A percentile compares a stretch with the other conserved stretches of the same genome.
Evolutionary conservation across 768 basidiomycete genomes (phyloP).

Genomic region (Pleurotus pulmonarius): DNA sequence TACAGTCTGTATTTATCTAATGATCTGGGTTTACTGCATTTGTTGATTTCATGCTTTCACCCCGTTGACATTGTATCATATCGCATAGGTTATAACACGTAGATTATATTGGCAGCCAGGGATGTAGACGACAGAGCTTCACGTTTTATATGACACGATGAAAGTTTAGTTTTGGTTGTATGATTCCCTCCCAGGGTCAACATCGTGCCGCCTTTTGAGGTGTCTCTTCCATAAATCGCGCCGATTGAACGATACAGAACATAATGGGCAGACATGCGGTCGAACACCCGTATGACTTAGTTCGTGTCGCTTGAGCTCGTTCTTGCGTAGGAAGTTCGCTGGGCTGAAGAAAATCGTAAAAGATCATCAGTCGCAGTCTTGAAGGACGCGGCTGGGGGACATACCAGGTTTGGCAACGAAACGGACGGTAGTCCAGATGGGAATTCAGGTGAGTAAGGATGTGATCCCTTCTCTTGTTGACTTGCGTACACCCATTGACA

Average conservation of each 20-base stretch:
- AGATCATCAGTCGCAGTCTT: not conserved
- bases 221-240: slow-evolving; percentile 70
- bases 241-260: slow-evolving; percentile 57
- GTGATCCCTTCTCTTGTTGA: slow-evolving; percentile 71
- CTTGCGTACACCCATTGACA: slow-evolving; percentile 59
- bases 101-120: no score
- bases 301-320: slow-evolving; percentile 76
- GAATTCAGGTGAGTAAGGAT: slow-evolving; percentile 73
- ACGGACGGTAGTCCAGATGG: slow-evolving; percentile 67
- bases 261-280: slow-evolving; percentile 57
- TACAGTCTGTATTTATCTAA: not conserved
- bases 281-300: slow-evolving; percentile 56
- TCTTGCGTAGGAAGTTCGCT: slow-evolving; percentile 66
- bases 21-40: slow-evolving; percentile 1
- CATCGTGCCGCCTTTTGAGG: slow-evolving; percentile 48
- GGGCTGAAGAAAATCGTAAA: slow-evolving; percentile 31
- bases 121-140: no score
- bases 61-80: slow-evolving; percentile 6
- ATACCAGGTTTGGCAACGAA: slow-evolving; percentile 37
- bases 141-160: no score
- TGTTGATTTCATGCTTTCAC: not conserved
- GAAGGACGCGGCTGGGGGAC: no score
- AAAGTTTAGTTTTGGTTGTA: no score
- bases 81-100: not conserved
- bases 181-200: no score